These are phyloP conservation scores for Sporisorium graminicola DNA, from an alignment of 1,284 basidiomycete species.

Conservation along the genomic window DNA sequence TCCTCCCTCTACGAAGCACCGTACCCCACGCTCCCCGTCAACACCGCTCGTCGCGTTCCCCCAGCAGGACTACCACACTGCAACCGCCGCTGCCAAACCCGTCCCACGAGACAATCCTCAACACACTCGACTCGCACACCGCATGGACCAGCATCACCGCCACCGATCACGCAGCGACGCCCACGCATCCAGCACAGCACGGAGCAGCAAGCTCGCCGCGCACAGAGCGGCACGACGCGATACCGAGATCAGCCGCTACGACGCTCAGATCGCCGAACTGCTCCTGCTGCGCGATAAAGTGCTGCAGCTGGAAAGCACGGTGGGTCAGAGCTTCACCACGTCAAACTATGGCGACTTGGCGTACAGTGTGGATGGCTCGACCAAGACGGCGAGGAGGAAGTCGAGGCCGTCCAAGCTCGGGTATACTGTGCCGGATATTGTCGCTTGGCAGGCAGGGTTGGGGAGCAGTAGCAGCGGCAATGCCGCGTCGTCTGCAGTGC, in stretches of 20 bases:
- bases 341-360: neutral
- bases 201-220: conserved; percentile 6
- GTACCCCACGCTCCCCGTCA: neutral
- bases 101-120: too few species aligned
- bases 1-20: neutral
- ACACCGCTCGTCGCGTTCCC: neutral
- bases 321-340: neutral
- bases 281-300: conserved; percentile 25
- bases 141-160: conserved; percentile 5
- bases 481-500: neutral
- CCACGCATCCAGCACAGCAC: conserved; percentile 4
- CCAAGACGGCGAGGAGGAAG: conserved; percentile 8
- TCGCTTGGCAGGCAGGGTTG: conserved; percentile 40
- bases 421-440: conserved; percentile 36
- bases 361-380: conserved; percentile 2
- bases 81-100: neutral
- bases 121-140: neutral
- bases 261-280: conserved; percentile 28
- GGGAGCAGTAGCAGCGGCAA: neutral
- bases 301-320: conserved; percentile 8
- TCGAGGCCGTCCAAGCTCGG: conserved; percentile 29
- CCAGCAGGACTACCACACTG: neutral
- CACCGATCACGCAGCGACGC: conserved; percentile 23
- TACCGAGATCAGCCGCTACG: conserved; percentile 15
- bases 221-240: conserved; percentile 2